Evolutionary conservation across 1,284 basidiomycete genomes (phyloP).

Genomic region (Pseudozyma thailandica): DNA sequence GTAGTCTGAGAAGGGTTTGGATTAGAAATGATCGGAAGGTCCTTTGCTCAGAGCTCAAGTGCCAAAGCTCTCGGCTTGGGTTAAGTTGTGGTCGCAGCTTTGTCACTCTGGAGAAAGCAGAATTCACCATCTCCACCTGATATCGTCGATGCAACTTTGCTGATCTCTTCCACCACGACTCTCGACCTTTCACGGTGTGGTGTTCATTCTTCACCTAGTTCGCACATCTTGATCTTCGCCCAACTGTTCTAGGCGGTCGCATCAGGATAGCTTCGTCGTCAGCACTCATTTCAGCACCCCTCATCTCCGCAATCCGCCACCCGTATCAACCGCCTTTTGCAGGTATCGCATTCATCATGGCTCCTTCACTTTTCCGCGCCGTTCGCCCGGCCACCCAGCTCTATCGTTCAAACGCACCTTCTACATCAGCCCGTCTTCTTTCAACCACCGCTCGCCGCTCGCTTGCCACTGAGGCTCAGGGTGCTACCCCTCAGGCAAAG

Average conservation of each 20-base stretch:
- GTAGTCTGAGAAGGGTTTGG: conserved; percentile 2
- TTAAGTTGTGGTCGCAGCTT: conserved; percentile 1
- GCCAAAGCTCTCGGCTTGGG: conserved; percentile 1
- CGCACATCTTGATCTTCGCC: neutral
- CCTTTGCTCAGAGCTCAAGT: neutral
- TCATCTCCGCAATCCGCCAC: conserved; percentile 20
- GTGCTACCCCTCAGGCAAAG: conserved; percentile 34
- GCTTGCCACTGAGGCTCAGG: conserved; percentile 56
- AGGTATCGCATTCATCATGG: conserved; percentile 24
- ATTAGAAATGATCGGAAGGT: conserved; percentile 50
- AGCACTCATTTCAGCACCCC: neutral
- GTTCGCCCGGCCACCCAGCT: conserved; percentile 43
- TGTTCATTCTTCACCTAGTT: conserved; percentile 4
- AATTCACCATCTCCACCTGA: conserved; percentile 11
- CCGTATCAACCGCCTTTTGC: neutral
- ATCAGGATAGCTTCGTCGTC: neutral
- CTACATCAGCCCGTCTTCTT: conserved; percentile 32
- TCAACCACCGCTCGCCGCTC: conserved; percentile 41
- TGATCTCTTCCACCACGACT: conserved; percentile 16
- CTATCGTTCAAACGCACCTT: conserved; percentile 34
- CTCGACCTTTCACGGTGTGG: conserved; percentile 10
- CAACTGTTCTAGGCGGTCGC: neutral
- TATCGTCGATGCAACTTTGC: neutral
- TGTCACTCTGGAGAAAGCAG: conserved; percentile 4
- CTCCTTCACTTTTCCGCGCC: conserved; percentile 43